Conservation (phyloP, 768 basidiomycete species). For the Nevesoporus exiguus region DNA sequence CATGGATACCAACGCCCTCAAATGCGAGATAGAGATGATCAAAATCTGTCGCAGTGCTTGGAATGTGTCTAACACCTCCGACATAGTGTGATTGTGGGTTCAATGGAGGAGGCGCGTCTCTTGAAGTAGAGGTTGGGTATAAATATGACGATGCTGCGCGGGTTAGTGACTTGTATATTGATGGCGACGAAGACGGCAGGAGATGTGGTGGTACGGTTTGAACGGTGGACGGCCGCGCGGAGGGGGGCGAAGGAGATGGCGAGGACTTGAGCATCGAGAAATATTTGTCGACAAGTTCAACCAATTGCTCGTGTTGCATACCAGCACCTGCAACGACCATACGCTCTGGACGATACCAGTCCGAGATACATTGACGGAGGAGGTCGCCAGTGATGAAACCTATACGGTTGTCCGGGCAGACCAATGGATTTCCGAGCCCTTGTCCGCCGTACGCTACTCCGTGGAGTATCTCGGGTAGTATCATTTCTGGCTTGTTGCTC, state of each 20-base stretch:
- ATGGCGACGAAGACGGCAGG: constrained; percentile 50
- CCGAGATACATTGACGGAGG: constrained; percentile 60
- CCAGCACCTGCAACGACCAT: constrained; percentile 96
- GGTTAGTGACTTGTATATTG: constrained; percentile 63
- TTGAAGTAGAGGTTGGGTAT: constrained; percentile 36
- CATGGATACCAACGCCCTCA: constrained; percentile 87
- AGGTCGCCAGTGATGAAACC: constrained; percentile 56
- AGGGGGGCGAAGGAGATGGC: constrained; percentile 21
- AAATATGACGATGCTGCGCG: constrained; percentile 76
- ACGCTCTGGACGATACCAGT: constrained; percentile 90
- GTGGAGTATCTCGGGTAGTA: constrained; percentile 89
- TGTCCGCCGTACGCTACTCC: constrained; percentile 73
- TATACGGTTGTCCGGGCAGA: constrained; percentile 86
- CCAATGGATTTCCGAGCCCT: constrained; percentile 84
- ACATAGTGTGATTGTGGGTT: constrained; percentile 59
- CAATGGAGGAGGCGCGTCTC: constrained; percentile 10
- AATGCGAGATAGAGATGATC: constrained; percentile 92
- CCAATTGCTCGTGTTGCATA: constrained; percentile 84
- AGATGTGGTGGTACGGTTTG: constrained; percentile 52
- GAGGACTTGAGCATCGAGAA: constrained; percentile 65
- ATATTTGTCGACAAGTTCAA: constrained; percentile 79
- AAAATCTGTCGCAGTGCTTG: constrained; percentile 63
- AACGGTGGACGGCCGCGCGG: constrained; percentile 30
- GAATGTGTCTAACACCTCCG: constrained; percentile 76
- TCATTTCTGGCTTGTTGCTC: constrained; percentile 84